Percentiles rank a stretch among this genome's conserved stretches.
These are phyloP conservation scores for Ascochyta koolunga DNA, from an alignment of 2,329 filamentous ascomycete species.

Conservation along the genomic window DNA sequence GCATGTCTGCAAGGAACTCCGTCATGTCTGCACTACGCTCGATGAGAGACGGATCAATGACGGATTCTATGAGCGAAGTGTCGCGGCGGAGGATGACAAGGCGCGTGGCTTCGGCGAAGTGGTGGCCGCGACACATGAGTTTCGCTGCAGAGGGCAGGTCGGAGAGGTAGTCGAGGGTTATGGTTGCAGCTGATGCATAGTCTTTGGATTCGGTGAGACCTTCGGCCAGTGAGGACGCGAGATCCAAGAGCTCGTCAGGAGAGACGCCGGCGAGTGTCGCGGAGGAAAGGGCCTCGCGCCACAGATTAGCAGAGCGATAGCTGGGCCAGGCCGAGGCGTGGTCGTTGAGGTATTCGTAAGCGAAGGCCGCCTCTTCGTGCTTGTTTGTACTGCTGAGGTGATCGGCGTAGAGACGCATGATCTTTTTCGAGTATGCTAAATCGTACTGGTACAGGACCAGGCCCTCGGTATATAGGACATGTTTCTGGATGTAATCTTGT, in stretches of 20 bases:
- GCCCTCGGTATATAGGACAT: slow-evolving; percentile 78
- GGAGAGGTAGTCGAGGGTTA: slow-evolving; percentile 80
- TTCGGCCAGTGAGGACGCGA: slow-evolving; percentile 78
- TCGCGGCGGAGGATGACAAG: slow-evolving; percentile 68
- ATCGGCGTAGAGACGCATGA: slow-evolving; percentile 80
- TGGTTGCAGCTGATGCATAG: slow-evolving; percentile 76
- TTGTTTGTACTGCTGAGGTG: slow-evolving; percentile 76
- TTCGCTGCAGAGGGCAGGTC: slow-evolving; percentile 73
- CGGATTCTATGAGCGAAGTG: slow-evolving; percentile 66
- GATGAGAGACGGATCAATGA: slow-evolving; percentile 78
- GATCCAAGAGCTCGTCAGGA: slow-evolving; percentile 63
- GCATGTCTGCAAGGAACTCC: slow-evolving; percentile 93
- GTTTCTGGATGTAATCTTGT: slow-evolving; percentile 76
- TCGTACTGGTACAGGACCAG: slow-evolving; percentile 87
- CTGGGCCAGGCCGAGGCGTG: slow-evolving; percentile 77
- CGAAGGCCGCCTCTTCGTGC: slow-evolving; percentile 85
- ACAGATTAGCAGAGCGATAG: slow-evolving; percentile 84
- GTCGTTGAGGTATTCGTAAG: slow-evolving; percentile 84
- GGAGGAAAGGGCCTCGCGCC: slow-evolving; percentile 87
- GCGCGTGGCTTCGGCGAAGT: slow-evolving; percentile 88
- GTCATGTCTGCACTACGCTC: slow-evolving; percentile 84
- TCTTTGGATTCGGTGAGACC: slow-evolving; percentile 84
- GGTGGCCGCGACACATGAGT: slow-evolving; percentile 85
- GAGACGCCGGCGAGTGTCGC: slow-evolving; percentile 70
- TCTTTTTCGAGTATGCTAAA: slow-evolving; percentile 64